phyloP scores from a whole-genome alignment of 2,329 filamentous ascomycete genomes.

The Calonectria montana region DNA sequence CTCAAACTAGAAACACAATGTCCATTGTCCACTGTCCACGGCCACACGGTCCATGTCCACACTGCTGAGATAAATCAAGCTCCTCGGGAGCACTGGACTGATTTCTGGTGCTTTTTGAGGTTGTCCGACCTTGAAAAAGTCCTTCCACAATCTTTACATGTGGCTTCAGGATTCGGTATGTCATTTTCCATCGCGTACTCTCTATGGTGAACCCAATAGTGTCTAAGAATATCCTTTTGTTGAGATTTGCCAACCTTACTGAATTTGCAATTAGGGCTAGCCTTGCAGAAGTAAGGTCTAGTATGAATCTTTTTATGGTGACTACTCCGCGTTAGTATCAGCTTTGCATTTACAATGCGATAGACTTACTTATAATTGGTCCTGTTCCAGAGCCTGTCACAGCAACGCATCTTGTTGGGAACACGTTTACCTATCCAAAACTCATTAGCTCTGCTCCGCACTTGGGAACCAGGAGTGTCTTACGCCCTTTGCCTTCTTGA shows the following conservation, averaged over 20 bases:
- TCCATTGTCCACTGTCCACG: too few species aligned
- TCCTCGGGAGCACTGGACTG: conserved; percentile 15
- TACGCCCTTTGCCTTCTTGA: neutral
- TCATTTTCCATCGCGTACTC: neutral
- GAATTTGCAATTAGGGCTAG: neutral
- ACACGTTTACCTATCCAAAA: neutral
- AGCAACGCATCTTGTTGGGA: neutral
- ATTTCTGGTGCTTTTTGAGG: conserved; percentile 22
- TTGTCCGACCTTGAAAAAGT: conserved; percentile 19
- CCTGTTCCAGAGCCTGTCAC: neutral
- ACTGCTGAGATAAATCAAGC: neutral
- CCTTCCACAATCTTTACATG: conserved; percentile 18
- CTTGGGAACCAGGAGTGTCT: neutral
- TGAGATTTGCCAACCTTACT: neutral
- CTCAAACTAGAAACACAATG: too few species aligned
- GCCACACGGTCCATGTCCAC: too few species aligned
- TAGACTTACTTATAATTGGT: conserved; percentile 16
- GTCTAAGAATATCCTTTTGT: conserved; percentile 18
- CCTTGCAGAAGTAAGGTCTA: conserved; percentile 13
- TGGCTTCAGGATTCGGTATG: neutral
- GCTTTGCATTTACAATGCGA: neutral
- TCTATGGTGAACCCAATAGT: conserved; percentile 27
- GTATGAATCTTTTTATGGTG: conserved; percentile 19
- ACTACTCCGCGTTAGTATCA: neutral
- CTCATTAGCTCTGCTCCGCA: neutral